These are phyloP conservation scores for Boletellus dicymbophilus DNA, from an alignment of 1,284 basidiomycete species.

Conservation along the genomic window DNA sequence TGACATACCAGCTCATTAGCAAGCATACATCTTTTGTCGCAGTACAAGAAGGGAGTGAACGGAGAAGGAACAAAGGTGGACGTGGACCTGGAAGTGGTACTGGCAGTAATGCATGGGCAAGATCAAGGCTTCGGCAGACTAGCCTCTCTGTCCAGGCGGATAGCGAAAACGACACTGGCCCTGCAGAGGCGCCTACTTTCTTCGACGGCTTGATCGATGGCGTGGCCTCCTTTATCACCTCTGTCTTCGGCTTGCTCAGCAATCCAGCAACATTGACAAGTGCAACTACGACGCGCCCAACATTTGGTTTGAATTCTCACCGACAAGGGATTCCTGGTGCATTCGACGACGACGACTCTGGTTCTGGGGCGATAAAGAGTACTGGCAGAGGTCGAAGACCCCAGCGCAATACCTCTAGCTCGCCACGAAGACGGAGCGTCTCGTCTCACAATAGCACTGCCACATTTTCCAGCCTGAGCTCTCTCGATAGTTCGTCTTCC, in stretches of 20 bases:
- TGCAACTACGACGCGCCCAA: not conserved
- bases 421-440: slow-evolving; percentile 1
- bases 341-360: slow-evolving; percentile 8
- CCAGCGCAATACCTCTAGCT: not conserved
- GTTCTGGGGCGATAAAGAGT: not conserved
- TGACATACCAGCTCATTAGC: slow-evolving; percentile 52
- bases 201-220: slow-evolving; percentile 19
- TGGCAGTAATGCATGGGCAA: slow-evolving; percentile 12
- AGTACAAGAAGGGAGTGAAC: slow-evolving; percentile 34
- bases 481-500: slow-evolving; percentile 38
- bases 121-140: slow-evolving; percentile 13
- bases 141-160: not conserved
- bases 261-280: not conserved
- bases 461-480: slow-evolving; percentile 51
- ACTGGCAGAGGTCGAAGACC: slow-evolving; percentile 8
- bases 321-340: slow-evolving; percentile 15
- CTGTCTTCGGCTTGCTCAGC: slow-evolving; percentile 15
- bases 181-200: slow-evolving; percentile 10
- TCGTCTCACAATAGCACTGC: slow-evolving; percentile 32
- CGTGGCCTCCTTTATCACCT: slow-evolving; percentile 15
- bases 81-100: not conserved
- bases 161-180: too few species aligned
- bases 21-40: slow-evolving; percentile 59
- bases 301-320: slow-evolving; percentile 8
- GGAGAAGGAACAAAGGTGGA: slow-evolving; percentile 1